Conservation (phyloP, 2,329 filamentous ascomycete genomes). For the Stagonosporopsis cucurbitacearum region DNA sequence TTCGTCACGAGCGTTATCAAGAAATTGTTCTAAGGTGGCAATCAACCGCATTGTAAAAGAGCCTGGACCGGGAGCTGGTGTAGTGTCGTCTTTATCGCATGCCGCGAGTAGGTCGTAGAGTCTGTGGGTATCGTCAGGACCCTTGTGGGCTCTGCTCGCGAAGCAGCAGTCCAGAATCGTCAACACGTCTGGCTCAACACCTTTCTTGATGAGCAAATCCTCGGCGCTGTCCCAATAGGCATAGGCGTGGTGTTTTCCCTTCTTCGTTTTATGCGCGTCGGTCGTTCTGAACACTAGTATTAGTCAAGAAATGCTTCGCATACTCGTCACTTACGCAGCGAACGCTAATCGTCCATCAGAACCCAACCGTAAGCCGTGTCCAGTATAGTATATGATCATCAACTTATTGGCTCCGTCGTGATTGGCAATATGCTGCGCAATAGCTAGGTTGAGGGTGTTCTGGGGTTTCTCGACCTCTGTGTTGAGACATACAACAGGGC, state of each 20-base stretch:
- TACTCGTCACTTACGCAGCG: slow-evolving; percentile 22
- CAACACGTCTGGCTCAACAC: slow-evolving; percentile 32
- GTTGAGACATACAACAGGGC: background rate
- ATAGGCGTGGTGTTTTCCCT: background rate
- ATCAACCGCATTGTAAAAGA: background rate
- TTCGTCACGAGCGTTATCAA: background rate
- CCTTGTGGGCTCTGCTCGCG: slow-evolving; percentile 31
- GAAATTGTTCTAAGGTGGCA: background rate
- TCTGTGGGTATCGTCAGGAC: slow-evolving; percentile 2
- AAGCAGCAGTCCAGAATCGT: slow-evolving; percentile 43
- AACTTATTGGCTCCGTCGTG: slow-evolving; percentile 29
- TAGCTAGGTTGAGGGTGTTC: slow-evolving; percentile 17
- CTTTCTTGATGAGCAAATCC: background rate
- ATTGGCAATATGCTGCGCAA: slow-evolving; percentile 23
- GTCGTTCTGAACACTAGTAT: too few relatives aligned
- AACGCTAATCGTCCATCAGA: slow-evolving; percentile 15
- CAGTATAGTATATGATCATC: slow-evolving; percentile 44
- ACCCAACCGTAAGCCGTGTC: slow-evolving; percentile 27
- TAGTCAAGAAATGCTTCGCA: too few relatives aligned
- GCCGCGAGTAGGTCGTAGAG: slow-evolving; percentile 18
- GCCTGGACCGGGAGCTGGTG: background rate
- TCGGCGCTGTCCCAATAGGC: slow-evolving; percentile 32
- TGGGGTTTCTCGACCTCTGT: background rate
- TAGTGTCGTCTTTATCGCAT: background rate
- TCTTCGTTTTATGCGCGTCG: background rate